phyloP scores from a whole-genome alignment of 1,284 basidiomycete genomes.

The Phylloboletellus chloephorus region DNA sequence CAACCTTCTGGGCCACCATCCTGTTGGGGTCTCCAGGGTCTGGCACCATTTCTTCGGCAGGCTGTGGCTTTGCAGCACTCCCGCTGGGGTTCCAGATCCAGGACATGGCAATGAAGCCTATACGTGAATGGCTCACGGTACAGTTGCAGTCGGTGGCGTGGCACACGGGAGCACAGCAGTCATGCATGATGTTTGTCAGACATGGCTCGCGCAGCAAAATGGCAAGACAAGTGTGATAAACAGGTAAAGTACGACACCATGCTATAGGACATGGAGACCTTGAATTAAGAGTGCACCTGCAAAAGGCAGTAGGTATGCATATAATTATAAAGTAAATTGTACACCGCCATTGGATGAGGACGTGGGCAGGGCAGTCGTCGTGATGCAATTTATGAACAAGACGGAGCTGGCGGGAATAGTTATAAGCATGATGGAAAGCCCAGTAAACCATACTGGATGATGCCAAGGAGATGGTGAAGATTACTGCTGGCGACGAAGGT shows the following conservation, averaged over 20 bases:
- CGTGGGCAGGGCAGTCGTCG: slow-evolving; percentile 18
- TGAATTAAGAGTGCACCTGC: slow-evolving; percentile 33
- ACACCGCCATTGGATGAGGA: slow-evolving; percentile 27
- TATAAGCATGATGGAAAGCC: slow-evolving; percentile 26
- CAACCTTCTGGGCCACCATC: slow-evolving; percentile 69
- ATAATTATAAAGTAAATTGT: slow-evolving; percentile 35
- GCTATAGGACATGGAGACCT: slow-evolving; percentile 21
- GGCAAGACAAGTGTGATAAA: slow-evolving; percentile 6
- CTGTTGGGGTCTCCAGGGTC: slow-evolving; percentile 56
- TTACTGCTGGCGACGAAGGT: slow-evolving; percentile 31
- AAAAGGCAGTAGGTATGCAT: slow-evolving; percentile 32
- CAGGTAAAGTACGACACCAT: slow-evolving; percentile 19
- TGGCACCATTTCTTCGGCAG: slow-evolving; percentile 30
- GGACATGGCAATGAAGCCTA: too few relatives aligned
- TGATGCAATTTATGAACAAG: slow-evolving; percentile 27
- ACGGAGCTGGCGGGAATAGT: slow-evolving; percentile 19
- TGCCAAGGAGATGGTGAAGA: slow-evolving; percentile 27
- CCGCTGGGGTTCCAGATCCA: slow-evolving; percentile 30
- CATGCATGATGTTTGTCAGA: not conserved
- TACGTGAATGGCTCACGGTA: too few relatives aligned
- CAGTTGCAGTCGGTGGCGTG: not conserved
- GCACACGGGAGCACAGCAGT: not conserved
- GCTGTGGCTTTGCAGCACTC: slow-evolving; percentile 13
- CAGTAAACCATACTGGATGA: slow-evolving; percentile 27
- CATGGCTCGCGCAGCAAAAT: not conserved